These are phyloP conservation scores for Xylaria sp. DNA, from an alignment of 2,329 filamentous ascomycete genomes.

Conservation along the genomic window DNA sequence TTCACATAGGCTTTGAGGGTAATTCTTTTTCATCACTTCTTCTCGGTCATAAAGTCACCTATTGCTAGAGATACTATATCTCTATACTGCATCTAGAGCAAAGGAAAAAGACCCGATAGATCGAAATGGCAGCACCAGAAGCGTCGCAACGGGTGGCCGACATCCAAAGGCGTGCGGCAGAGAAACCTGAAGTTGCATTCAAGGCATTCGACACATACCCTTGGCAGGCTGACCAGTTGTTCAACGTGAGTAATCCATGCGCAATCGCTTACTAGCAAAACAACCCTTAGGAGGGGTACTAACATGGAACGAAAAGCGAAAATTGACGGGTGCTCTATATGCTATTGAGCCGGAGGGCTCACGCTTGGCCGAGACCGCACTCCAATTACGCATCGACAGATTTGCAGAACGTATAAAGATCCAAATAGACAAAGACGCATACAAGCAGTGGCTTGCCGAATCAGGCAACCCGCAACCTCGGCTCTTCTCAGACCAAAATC, in stretches of 20 bases:
- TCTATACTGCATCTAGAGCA: background rate
- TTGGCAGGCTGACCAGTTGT: slow-evolving; percentile 47
- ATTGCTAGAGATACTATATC: background rate
- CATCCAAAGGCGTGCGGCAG: slow-evolving; percentile 44
- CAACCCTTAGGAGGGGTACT: background rate
- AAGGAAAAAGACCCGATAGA: background rate
- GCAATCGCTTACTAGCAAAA: background rate
- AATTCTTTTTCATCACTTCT: background rate
- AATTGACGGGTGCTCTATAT: slow-evolving; percentile 32
- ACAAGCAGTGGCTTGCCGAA: slow-evolving; percentile 44
- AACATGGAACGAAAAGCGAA: slow-evolving; percentile 22
- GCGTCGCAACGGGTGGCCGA: slow-evolving; percentile 33
- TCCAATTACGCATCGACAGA: slow-evolving; percentile 42
- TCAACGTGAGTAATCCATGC: slow-evolving; percentile 41
- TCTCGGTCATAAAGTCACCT: background rate
- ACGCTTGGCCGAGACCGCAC: slow-evolving; percentile 39
- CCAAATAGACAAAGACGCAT: slow-evolving; percentile 42
- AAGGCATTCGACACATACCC: slow-evolving; percentile 48
- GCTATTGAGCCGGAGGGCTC: slow-evolving; percentile 24
- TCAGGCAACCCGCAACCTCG: slow-evolving; percentile 33
- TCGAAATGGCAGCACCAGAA: slow-evolving; percentile 38
- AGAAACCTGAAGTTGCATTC: slow-evolving; percentile 44
- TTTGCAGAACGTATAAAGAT: slow-evolving; percentile 46
- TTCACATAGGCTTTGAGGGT: background rate
- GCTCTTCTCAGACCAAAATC: slow-evolving; percentile 43